Evolutionary conservation across 129 eudicot genomes (phyloP).

Genomic region (Chrysanthemum seticuspe): DNA sequence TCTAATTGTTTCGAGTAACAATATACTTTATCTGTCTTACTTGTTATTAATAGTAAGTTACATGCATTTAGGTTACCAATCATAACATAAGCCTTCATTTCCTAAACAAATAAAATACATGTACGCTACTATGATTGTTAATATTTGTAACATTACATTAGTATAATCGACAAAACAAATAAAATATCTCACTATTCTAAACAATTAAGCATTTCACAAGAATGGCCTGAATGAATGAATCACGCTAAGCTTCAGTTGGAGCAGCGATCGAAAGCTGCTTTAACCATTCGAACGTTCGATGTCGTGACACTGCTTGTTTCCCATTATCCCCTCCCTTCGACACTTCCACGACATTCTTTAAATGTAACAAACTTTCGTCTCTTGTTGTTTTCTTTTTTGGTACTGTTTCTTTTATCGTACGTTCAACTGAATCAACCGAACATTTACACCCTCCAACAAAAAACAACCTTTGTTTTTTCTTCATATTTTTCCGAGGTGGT

Average conservation of each 20-base stretch:
- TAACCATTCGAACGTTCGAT: constrained; percentile 97
- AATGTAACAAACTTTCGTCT: constrained; percentile 11
- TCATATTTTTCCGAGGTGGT: constrained; percentile 17
- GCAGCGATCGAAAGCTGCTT: constrained; percentile 71
- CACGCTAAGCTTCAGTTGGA: constrained; percentile 25
- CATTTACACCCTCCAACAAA: constrained; percentile 66
- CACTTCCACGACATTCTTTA: constrained; percentile 4
- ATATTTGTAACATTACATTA: no score
- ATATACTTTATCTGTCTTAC: no score
- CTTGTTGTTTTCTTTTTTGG: constrained; percentile 20
- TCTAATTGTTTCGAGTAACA: no score
- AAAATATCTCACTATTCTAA: no score
- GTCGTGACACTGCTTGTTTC: constrained; percentile 64
- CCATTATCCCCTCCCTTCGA: constrained; percentile 24
- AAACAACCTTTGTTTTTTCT: constrained; percentile 36
- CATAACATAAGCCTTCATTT: no score
- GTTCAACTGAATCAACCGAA: constrained; percentile 42
- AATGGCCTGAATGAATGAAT: constrained; percentile 2
- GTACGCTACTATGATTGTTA: no score
- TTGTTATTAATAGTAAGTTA: no score
- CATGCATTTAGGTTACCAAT: no score
- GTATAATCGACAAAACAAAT: no score
- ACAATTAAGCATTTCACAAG: no score
- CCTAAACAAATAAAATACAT: no score
- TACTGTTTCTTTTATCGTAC: constrained; percentile 22